Percentiles rank a stretch among this genome's conserved stretches.
Conservation (phyloP, 345 rosid species). For the Brassica incana region DNA sequence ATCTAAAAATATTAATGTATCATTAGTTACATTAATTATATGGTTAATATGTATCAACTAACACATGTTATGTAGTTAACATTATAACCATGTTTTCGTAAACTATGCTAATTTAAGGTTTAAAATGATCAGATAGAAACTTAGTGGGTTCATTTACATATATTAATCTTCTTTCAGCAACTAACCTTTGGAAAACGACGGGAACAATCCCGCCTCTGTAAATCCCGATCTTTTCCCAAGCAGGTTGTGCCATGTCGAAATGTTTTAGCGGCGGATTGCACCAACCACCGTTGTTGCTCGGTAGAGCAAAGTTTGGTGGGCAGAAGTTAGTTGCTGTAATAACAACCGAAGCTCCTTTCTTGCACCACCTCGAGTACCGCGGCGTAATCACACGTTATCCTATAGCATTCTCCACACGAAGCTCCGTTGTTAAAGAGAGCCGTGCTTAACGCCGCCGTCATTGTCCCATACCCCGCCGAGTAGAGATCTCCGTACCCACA, state of each 20-base stretch:
- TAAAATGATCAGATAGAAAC: neutral
- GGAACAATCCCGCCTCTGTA: constrained; percentile 88
- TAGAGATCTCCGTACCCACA: constrained; percentile 80
- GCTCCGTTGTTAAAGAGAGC: constrained; percentile 74
- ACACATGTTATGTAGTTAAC: too few relatives aligned
- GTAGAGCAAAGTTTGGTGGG: constrained; percentile 71
- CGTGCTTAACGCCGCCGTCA: constrained; percentile 73
- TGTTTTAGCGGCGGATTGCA: constrained; percentile 96
- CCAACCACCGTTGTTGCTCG: constrained; percentile 89
- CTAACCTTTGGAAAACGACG: constrained; percentile 71
- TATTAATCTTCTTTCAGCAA: too few relatives aligned
- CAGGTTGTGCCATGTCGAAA: constrained; percentile 95
- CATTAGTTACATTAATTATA: too few relatives aligned
- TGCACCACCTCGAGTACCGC: constrained; percentile 70
- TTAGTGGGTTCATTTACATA: neutral
- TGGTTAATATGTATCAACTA: too few relatives aligned
- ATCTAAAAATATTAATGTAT: too few relatives aligned
- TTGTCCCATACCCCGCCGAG: constrained; percentile 64
- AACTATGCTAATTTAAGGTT: neutral
- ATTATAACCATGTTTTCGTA: too few relatives aligned
- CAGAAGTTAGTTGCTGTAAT: constrained; percentile 79
- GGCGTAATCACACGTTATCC: constrained; percentile 56
- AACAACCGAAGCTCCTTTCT: constrained; percentile 53
- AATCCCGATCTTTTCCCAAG: constrained; percentile 86
- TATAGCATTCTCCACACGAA: constrained; percentile 72